Evolutionary conservation across 2,329 filamentous ascomycete genomes (phyloP), one percentile per base, ranked within the genome.

Genomic region (Sclerotinia subarctica): DNA sequence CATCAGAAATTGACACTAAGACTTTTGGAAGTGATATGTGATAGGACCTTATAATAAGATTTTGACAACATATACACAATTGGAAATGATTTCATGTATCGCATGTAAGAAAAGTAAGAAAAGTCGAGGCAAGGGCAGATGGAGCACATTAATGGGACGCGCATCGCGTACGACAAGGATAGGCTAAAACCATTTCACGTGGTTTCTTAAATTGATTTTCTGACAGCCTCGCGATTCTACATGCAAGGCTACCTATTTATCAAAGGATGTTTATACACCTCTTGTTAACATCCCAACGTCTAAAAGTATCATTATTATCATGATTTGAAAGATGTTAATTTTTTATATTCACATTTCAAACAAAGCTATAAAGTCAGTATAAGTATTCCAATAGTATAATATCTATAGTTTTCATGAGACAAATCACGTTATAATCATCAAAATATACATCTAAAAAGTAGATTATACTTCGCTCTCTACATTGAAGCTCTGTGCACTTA

Each of bases 401-500:
- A 35, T 56, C 21, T 38, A 54, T 5, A 15, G 29, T 56, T 38
- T 54, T 56, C 29, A 21, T 15, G 21, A 19, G 10, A 8, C 10
- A 6, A 15, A 19, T 17, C 26, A 35, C 44, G 47, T 26, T 13
- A 35, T n/a, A 10, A 17, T 49, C 21, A 49, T 60, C 29, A 62
- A 38, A 7, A 32, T 17, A 66, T 38, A 29, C 26, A 17, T 35
- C 49, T 35, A 15, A 59, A 26, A 38, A 19, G 21, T 49, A 49
- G 64, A 60, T 24, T 49, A 60, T 59, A 60, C 53, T 49, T 67
- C 56, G 29, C 32, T 38, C 42, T 66, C 54, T 66, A 60, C 52
- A 64, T 66, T 69, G 53, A 59, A 70, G 54, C 49, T 69, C 67
- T 67, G 68, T 73, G 70, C 70, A 68, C 71, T 72, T 73, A 72